Conservation (phyloP, 2,329 filamentous ascomycete genomes). For the Calonectria pauciramosa region DNA sequence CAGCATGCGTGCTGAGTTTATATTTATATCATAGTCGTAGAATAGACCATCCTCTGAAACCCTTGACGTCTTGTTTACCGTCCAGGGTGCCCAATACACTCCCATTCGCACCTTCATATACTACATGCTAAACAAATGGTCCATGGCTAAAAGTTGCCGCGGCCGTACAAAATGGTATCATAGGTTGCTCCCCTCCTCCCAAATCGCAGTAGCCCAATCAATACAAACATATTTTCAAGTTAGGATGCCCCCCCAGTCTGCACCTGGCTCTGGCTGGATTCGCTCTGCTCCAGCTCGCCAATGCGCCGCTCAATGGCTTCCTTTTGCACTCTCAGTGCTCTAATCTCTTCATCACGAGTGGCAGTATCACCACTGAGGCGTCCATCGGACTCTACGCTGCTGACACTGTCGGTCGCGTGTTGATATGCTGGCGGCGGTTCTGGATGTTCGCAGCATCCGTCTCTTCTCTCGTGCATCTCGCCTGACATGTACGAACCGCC, state of each 20-base stretch:
- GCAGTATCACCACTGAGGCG: constrained; percentile 38
- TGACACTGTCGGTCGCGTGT: constrained; percentile 40
- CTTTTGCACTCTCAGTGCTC: constrained; percentile 51
- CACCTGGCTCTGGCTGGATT: constrained; percentile 31
- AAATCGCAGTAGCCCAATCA: constrained; percentile 22
- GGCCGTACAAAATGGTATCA: constrained; percentile 49
- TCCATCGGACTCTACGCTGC: constrained; percentile 39
- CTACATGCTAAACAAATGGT: constrained; percentile 32
- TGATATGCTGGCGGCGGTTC: constrained; percentile 52
- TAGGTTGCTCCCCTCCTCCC: constrained; percentile 41
- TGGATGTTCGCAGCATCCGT: constrained; percentile 24
- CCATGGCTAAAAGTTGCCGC: constrained; percentile 33
- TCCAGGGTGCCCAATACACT: constrained; percentile 2
- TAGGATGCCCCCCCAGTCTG: constrained; percentile 20
- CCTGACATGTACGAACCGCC: constrained; percentile 32
- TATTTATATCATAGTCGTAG: background rate
- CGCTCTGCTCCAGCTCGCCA: constrained; percentile 49
- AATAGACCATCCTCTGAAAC: background rate
- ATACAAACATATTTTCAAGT: constrained; percentile 9
- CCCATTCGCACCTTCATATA: constrained; percentile 13
- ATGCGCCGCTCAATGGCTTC: constrained; percentile 52
- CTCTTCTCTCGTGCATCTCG: constrained; percentile 32
- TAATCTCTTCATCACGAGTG: constrained; percentile 49
- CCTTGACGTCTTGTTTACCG: background rate
- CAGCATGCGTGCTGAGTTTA: too few relatives aligned